A percentile compares a stretch with the other conserved stretches of the same genome.
Evolutionary conservation across 2,329 filamentous ascomycete species (phyloP).

Genomic region (Curvularia eragrostidis): DNA sequence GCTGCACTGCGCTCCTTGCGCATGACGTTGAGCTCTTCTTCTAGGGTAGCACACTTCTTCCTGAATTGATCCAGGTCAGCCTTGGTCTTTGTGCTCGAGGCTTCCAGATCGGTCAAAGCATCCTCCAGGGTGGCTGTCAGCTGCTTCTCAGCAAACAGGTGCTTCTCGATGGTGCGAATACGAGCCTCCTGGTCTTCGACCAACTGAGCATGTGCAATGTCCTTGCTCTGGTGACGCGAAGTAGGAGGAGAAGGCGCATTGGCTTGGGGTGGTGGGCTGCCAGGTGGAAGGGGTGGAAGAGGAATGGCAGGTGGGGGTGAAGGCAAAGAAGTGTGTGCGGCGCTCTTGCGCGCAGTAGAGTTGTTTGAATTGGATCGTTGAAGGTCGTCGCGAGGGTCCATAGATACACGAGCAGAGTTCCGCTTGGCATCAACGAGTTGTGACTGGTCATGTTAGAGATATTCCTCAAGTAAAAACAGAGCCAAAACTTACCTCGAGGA

Average conservation of each 20-base stretch:
- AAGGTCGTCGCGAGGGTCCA: slow-evolving; percentile 56
- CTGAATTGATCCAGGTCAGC: slow-evolving; percentile 88
- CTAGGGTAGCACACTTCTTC: slow-evolving; percentile 79
- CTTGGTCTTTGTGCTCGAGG: slow-evolving; percentile 90
- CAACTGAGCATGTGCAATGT: slow-evolving; percentile 77
- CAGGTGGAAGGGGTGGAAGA: slow-evolving; percentile 81
- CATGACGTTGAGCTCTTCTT: slow-evolving; percentile 71
- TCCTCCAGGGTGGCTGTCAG: slow-evolving; percentile 95
- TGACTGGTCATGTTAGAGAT: slow-evolving; percentile 55
- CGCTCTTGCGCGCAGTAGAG: slow-evolving; percentile 82
- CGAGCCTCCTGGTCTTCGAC: slow-evolving; percentile 95
- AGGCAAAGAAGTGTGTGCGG: slow-evolving; percentile 81
- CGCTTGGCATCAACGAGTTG: slow-evolving; percentile 66
- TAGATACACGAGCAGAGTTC: slow-evolving; percentile 55
- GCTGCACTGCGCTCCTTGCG: slow-evolving; percentile 66
- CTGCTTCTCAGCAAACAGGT: slow-evolving; percentile 93
- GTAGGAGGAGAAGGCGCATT: slow-evolving; percentile 64
- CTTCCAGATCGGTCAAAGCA: slow-evolving; percentile 91
- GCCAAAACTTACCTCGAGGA: slow-evolving; percentile 71
- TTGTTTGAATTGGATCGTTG: slow-evolving; percentile 65
- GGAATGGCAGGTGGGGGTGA: slow-evolving; percentile 95
- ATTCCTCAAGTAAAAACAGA: not conserved
- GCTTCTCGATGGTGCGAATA: slow-evolving; percentile 95
- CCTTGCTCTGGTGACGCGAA: slow-evolving; percentile 81
- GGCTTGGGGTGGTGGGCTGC: slow-evolving; percentile 56